phyloP scores from a whole-genome alignment of 805 yeast species.

The Ogataea pilisensis region DNA sequence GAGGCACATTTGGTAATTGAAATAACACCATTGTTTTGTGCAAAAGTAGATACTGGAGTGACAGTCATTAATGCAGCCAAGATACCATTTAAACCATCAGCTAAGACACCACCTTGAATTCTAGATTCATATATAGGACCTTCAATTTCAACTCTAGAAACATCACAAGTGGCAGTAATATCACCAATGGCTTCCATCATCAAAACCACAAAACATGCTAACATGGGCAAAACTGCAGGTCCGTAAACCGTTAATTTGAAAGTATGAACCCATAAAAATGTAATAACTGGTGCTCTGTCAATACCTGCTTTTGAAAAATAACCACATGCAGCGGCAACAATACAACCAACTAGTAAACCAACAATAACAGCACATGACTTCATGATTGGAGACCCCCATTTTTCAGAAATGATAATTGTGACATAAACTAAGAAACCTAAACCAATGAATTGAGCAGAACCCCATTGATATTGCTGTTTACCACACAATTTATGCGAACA shows the following conservation, averaged over 20 bases:
- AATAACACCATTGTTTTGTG: slow-evolving; percentile 94
- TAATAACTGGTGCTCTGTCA: slow-evolving; percentile 71
- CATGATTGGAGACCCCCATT: slow-evolving; percentile 92
- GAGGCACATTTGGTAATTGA: slow-evolving; percentile 90
- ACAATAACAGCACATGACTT: slow-evolving; percentile 88
- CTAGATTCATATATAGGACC: slow-evolving; percentile 79
- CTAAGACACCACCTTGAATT: slow-evolving; percentile 88
- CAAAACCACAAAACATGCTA: slow-evolving; percentile 75
- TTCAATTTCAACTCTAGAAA: slow-evolving; percentile 77
- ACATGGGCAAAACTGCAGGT: slow-evolving; percentile 79
- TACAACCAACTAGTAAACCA: slow-evolving; percentile 83
- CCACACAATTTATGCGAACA: slow-evolving; percentile 46
- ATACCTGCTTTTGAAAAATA: slow-evolving; percentile 62
- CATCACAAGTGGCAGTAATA: slow-evolving; percentile 91
- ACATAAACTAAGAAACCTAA: slow-evolving; percentile 79
- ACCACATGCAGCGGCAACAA: slow-evolving; percentile 87
- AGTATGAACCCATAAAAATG: slow-evolving; percentile 86
- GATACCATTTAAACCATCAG: slow-evolving; percentile 81
- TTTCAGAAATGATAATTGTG: slow-evolving; percentile 71
- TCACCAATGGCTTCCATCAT: slow-evolving; percentile 96
- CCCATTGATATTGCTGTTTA: slow-evolving; percentile 55
- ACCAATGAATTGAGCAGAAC: slow-evolving; percentile 83
- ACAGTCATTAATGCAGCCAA: slow-evolving; percentile 74
- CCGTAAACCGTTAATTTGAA: slow-evolving; percentile 75
- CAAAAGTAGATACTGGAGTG: slow-evolving; percentile 90